phyloP scores from a whole-genome alignment of 2,329 filamentous ascomycete species.

The Leptosphaerulina australis region DNA sequence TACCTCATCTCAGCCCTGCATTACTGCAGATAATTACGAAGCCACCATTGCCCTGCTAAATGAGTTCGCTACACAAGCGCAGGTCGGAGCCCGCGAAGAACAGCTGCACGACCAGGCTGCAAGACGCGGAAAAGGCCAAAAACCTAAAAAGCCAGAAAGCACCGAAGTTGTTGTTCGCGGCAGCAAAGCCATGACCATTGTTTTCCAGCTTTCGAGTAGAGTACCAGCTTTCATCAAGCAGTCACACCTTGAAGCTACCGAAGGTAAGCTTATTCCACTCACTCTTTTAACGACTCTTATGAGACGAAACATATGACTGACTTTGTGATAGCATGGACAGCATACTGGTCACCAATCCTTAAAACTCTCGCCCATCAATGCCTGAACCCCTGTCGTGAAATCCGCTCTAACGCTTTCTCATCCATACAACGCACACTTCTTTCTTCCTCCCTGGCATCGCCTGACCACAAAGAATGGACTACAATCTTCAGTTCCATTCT shows the following conservation, averaged over 20 bases:
- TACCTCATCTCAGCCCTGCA: constrained; percentile 74
- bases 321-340: constrained; percentile 92
- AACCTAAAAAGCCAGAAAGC: constrained; percentile 62
- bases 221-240: constrained; percentile 89
- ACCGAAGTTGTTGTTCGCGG: constrained; percentile 77
- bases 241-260: constrained; percentile 85
- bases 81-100: constrained; percentile 72
- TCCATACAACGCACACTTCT: constrained; percentile 85
- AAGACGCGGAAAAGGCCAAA: constrained; percentile 58
- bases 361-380: constrained; percentile 87
- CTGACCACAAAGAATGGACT: constrained; percentile 88
- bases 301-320: too few species aligned
- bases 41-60: constrained; percentile 82
- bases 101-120: constrained; percentile 66
- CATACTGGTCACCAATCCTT: constrained; percentile 97
- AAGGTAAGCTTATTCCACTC: constrained; percentile 64
- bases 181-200: constrained; percentile 77
- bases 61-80: constrained; percentile 85
- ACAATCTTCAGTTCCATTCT: constrained; percentile 93
- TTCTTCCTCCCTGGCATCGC: constrained; percentile 81
- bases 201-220: constrained; percentile 80
- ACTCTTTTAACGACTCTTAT: too few species aligned
- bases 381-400: constrained; percentile 91
- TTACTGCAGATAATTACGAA: constrained; percentile 96
- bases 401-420: constrained; percentile 85